These are phyloP conservation scores for Candida nemodendra DNA, from an alignment of 805 yeast species.

Conservation along the genomic window DNA sequence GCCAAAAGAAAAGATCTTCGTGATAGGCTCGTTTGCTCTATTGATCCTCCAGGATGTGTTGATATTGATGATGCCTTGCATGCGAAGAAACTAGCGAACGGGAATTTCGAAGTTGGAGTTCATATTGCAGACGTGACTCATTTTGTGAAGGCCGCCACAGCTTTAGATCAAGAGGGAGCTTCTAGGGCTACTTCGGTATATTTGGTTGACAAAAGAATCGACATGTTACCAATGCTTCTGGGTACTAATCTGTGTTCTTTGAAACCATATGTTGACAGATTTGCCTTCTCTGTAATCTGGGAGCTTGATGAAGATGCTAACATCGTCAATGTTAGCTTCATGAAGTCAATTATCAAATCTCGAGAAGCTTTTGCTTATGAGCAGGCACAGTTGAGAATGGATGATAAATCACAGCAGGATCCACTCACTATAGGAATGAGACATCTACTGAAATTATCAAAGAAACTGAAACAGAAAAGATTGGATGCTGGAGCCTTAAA, in stretches of 20 bases:
- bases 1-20: constrained; percentile 79
- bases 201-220: constrained; percentile 95
- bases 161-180: constrained; percentile 94
- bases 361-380: constrained; percentile 95
- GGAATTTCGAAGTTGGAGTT: constrained; percentile 96
- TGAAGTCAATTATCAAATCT: constrained; percentile 86
- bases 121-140: constrained; percentile 99
- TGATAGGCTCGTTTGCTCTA: constrained; percentile 87
- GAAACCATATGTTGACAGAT: constrained; percentile 92
- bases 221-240: constrained; percentile 92
- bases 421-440: constrained; percentile 90
- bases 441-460: constrained; percentile 72
- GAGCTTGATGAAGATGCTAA: constrained; percentile 85
- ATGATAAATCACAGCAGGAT: constrained; percentile 71
- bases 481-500: constrained; percentile 95
- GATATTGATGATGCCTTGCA: constrained; percentile 99
- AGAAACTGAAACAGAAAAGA: constrained; percentile 79
- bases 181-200: constrained; percentile 96
- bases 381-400: constrained; percentile 87
- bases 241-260: constrained; percentile 96
- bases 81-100: constrained; percentile 80
- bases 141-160: constrained; percentile 89
- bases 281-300: constrained; percentile 95
- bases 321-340: constrained; percentile 72
- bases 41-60: constrained; percentile 97